Evolutionary conservation across 129 eudicot species (phyloP).

Genomic region (Arctium lappa): DNA sequence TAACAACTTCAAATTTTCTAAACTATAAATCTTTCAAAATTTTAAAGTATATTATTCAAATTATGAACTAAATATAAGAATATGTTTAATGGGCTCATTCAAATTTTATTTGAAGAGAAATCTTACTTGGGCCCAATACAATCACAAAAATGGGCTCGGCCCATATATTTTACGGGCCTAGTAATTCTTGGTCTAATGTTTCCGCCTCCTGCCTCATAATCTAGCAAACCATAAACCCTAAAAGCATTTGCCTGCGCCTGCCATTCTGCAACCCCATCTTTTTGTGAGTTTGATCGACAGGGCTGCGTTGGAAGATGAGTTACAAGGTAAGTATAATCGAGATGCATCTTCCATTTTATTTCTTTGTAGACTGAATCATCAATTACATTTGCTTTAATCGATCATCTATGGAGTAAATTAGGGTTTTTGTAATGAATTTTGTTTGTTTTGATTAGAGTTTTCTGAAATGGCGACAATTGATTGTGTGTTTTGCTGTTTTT

Average conservation of each 20-base stretch:
- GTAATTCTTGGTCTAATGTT: not conserved
- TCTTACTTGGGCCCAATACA: not conserved
- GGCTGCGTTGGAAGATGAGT: conserved; percentile 2
- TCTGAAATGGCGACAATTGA: not conserved
- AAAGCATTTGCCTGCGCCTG: conserved; percentile 1
- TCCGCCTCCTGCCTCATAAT: not conserved
- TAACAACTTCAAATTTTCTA: not conserved
- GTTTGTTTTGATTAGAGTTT: not conserved
- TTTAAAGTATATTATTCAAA: too few species aligned
- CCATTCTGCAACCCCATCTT: not conserved
- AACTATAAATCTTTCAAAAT: not conserved
- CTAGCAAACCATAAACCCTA: conserved; percentile 8
- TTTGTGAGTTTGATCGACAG: not conserved
- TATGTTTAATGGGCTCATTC: not conserved
- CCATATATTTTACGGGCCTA: not conserved
- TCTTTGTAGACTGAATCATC: not conserved
- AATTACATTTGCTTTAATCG: not conserved
- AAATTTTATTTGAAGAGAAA: not conserved
- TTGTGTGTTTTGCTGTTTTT: not conserved
- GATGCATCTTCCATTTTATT: not conserved
- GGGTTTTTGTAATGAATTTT: not conserved
- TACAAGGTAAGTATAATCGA: conserved; percentile 10
- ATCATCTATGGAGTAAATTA: not conserved
- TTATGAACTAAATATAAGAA: too few species aligned
- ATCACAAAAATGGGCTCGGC: not conserved